Evolutionary conservation across 2,329 filamentous ascomycete genomes (phyloP).

Genomic region (Pseudogymnoascus sp.): DNA sequence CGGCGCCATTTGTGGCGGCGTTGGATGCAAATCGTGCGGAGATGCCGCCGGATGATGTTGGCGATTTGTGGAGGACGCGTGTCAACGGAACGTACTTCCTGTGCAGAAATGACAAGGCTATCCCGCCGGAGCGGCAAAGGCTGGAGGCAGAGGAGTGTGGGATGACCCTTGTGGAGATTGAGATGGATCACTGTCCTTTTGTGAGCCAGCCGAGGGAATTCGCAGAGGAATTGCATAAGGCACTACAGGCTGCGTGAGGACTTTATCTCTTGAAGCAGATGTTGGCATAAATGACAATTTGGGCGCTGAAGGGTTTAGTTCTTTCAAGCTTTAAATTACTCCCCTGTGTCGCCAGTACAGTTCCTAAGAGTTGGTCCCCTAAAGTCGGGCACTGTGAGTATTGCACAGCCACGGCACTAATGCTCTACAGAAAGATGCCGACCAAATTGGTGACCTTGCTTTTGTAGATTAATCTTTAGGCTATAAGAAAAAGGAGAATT

Average conservation of each 20-base stretch:
- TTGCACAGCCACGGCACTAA: no score
- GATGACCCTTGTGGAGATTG: constrained; percentile 1
- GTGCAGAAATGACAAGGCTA: constrained; percentile 3
- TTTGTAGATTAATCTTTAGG: no score
- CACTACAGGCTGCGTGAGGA: not conserved
- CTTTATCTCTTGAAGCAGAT: not conserved
- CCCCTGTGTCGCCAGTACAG: no score
- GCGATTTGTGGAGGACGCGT: constrained; percentile 1
- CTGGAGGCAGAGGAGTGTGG: constrained; percentile 3
- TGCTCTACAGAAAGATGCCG: no score
- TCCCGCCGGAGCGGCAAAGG: constrained; percentile 1
- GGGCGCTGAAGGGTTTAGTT: not conserved
- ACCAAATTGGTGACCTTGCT: no score
- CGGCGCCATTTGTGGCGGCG: constrained; percentile 1
- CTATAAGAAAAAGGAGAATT: no score
- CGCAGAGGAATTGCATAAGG: constrained; percentile 2
- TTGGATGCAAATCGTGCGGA: not conserved
- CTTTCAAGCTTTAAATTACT: not conserved
- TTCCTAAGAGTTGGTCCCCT: no score
- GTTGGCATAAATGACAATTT: not conserved
- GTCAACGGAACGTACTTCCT: constrained; percentile 2
- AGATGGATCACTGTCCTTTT: constrained; percentile 10
- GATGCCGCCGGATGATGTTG: not conserved
- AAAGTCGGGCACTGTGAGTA: no score
- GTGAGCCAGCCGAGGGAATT: constrained; percentile 3